These are phyloP conservation scores for Aspergillus clavatus DNA, from an alignment of 2,329 filamentous ascomycete genomes.

Conservation along the genomic window DNA sequence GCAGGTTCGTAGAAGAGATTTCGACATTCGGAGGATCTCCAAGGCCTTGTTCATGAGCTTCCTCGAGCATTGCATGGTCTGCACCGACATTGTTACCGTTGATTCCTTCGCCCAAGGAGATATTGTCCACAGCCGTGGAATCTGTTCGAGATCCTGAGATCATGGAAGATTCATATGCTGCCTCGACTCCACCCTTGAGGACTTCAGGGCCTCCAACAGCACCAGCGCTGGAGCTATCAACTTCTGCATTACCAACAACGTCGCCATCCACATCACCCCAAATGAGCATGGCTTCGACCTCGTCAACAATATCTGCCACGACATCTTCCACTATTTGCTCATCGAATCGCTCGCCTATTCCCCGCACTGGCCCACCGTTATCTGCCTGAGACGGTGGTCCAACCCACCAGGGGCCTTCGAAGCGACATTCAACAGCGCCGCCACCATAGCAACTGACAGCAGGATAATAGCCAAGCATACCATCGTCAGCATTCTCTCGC, in stretches of 20 bases:
- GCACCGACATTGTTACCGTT: conserved; percentile 11
- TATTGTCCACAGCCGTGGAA: conserved; percentile 11
- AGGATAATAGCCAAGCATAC: conserved; percentile 92
- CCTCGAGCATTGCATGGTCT: conserved; percentile 18
- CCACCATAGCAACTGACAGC: conserved; percentile 88
- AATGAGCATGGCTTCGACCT: conserved; percentile 73
- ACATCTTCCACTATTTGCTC: conserved; percentile 95
- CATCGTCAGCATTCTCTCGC: conserved; percentile 84
- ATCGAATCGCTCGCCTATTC: conserved; percentile 73
- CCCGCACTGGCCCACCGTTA: conserved; percentile 44
- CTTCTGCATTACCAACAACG: conserved; percentile 26
- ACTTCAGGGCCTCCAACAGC: conserved; percentile 31
- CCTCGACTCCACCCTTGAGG: conserved; percentile 29
- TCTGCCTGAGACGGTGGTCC: conserved; percentile 59
- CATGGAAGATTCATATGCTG: conserved; percentile 25
- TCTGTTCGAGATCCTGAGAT: conserved; percentile 7
- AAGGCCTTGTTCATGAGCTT: conserved; percentile 21
- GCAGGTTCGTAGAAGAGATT: conserved; percentile 10
- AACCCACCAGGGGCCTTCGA: conserved; percentile 89
- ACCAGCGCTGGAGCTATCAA: conserved; percentile 22
- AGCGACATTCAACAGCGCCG: conserved; percentile 87
- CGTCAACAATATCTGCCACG: conserved; percentile 87
- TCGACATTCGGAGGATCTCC: conserved; percentile 20
- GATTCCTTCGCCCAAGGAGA: conserved; percentile 16
- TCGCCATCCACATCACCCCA: conserved; percentile 41